Percentiles rank a stretch among this genome's conserved stretches.
Evolutionary conservation across 2,329 filamentous ascomycete genomes (phyloP).

Genomic region (Thielaviopsis ethacetica): DNA sequence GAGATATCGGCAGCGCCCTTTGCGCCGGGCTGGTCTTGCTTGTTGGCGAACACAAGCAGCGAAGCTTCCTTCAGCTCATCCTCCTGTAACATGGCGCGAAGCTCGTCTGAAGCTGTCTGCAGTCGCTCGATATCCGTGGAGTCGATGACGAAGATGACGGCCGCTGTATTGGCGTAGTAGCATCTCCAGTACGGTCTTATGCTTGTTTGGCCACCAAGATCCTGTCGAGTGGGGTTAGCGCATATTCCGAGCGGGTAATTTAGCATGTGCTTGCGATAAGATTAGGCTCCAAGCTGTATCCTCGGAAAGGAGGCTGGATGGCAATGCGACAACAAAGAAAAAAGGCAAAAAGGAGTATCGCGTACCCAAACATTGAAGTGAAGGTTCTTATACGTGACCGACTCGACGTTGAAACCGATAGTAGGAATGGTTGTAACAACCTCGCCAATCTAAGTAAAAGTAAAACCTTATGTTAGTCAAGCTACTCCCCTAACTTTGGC

Average conservation of each 20-base stretch:
- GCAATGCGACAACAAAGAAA: neutral
- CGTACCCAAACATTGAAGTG: constrained; percentile 97
- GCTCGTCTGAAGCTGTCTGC: constrained; percentile 80
- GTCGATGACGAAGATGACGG: constrained; percentile 97
- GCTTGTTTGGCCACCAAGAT: constrained; percentile 93
- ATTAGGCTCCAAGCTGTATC: neutral
- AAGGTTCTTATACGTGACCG: constrained; percentile 93
- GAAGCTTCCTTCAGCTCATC: constrained; percentile 89
- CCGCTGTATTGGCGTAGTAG: constrained; percentile 97
- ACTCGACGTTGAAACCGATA: constrained; percentile 98
- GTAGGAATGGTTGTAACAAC: constrained; percentile 98
- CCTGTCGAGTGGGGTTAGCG: constrained; percentile 29
- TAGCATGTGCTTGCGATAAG: neutral
- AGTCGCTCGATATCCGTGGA: constrained; percentile 93
- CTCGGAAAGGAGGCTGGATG: constrained; percentile 2
- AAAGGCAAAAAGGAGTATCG: neutral
- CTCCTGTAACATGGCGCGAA: constrained; percentile 90
- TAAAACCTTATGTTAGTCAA: constrained; percentile 4
- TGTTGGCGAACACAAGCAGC: constrained; percentile 92
- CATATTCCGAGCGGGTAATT: constrained; percentile 7
- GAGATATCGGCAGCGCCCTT: constrained; percentile 95
- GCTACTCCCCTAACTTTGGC: neutral
- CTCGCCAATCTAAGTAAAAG: constrained; percentile 62
- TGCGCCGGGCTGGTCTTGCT: constrained; percentile 93
- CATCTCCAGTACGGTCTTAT: constrained; percentile 98